These are phyloP conservation scores for Linnemannia zychae DNA, from an alignment of 192 early-diverging fungal genomes.

Conservation along the genomic window DNA sequence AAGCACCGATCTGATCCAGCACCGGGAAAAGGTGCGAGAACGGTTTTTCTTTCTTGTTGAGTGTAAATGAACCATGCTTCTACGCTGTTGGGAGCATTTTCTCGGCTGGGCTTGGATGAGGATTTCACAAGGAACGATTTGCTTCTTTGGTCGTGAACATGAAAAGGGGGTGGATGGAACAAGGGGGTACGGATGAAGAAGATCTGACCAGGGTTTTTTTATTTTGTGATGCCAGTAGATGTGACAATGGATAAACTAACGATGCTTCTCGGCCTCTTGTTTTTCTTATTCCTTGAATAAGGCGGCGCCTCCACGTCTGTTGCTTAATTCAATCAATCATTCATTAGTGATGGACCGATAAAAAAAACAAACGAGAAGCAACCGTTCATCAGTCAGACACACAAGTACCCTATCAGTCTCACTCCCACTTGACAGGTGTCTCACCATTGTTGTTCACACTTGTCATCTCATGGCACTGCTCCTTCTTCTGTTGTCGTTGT, in stretches of 20 bases:
- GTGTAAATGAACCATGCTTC: not conserved
- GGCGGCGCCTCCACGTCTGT: no score
- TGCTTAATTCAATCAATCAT: no score
- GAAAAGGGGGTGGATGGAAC: not conserved
- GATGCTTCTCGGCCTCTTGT: not conserved
- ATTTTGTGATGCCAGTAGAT: not conserved
- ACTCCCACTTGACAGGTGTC: not conserved
- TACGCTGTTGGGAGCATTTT: not conserved
- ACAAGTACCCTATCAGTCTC: not conserved
- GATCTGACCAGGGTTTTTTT: not conserved
- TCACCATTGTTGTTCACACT: not conserved
- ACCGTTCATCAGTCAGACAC: no score
- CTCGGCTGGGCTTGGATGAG: not conserved
- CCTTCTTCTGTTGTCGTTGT: not conserved
- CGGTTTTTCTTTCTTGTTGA: not conserved
- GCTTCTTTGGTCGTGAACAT: not conserved
- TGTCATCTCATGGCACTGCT: not conserved
- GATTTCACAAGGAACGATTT: not conserved
- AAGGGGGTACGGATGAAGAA: not conserved
- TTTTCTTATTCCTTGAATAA: no score
- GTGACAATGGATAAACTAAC: not conserved
- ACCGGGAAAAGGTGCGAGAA: not conserved
- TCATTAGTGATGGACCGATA: no score
- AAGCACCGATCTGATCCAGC: not conserved
- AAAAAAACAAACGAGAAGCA: no score